These are phyloP conservation scores for Echeveria elegans DNA, from an alignment of 164 flowering plant genomes.

Conservation along the genomic window DNA sequence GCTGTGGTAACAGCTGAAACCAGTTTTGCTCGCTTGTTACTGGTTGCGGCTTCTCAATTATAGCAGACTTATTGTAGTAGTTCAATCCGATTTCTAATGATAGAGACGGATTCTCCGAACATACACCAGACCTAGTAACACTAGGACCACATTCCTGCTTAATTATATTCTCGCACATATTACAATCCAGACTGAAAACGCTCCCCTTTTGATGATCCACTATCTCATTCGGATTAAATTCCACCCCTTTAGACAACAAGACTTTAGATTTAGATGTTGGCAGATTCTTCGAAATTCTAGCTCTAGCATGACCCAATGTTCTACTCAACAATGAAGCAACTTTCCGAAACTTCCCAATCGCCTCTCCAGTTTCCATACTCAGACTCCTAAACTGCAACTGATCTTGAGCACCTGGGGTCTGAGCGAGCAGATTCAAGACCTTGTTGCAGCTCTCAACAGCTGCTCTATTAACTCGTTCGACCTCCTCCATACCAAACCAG, in stretches of 20 bases:
- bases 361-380: conserved; percentile 52
- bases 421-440: conserved; percentile 46
- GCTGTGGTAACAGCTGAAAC: conserved; percentile 12
- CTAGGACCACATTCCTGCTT: conserved; percentile 3
- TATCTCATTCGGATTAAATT: background rate
- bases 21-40: conserved; percentile 1
- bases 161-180: background rate
- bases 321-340: conserved; percentile 57
- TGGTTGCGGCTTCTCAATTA: background rate
- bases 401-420: conserved; percentile 26
- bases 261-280: conserved; percentile 7
- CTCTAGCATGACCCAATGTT: conserved; percentile 68
- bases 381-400: conserved; percentile 50
- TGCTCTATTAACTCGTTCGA: conserved; percentile 72
- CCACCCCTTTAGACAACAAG: background rate
- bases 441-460: conserved; percentile 84
- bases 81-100: background rate
- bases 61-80: background rate
- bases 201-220: background rate
- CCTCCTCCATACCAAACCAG: conserved; percentile 57
- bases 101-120: conserved; percentile 4
- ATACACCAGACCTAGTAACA: background rate
- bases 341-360: conserved; percentile 57
- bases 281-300: conserved; percentile 47
- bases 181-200: background rate